phyloP scores from a whole-genome alignment of 1,139 yeast genomes.

The Scheffersomyces insectosa region DNA sequence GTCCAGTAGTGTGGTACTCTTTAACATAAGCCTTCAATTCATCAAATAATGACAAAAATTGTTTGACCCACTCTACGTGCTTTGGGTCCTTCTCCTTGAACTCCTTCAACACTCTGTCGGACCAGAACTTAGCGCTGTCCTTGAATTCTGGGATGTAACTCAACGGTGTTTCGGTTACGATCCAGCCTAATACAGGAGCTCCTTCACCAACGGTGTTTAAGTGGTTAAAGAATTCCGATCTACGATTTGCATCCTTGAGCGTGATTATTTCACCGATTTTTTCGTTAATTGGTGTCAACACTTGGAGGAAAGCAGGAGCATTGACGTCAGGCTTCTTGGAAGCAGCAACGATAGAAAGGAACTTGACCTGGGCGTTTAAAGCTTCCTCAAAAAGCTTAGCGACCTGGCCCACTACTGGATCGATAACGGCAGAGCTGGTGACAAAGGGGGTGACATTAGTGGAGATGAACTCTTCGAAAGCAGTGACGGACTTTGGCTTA shows the following conservation, averaged over 20 bases:
- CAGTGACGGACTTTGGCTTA: slow-evolving; percentile 46
- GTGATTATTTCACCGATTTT: slow-evolving; percentile 57
- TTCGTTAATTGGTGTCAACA: slow-evolving; percentile 70
- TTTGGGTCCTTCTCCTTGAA: slow-evolving; percentile 65
- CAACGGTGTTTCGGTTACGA: slow-evolving; percentile 69
- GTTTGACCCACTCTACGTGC: slow-evolving; percentile 81
- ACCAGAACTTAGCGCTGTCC: slow-evolving; percentile 93
- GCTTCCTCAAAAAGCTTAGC: slow-evolving; percentile 60
- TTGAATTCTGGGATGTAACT: slow-evolving; percentile 78
- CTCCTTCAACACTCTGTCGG: slow-evolving; percentile 86
- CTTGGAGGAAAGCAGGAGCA: slow-evolving; percentile 54
- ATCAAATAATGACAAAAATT: slow-evolving; percentile 62
- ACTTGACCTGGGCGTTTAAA: slow-evolving; percentile 55
- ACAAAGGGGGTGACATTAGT: slow-evolving; percentile 62
- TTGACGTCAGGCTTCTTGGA: slow-evolving; percentile 65
- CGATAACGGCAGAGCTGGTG: slow-evolving; percentile 56
- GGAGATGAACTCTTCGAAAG: slow-evolving; percentile 56
- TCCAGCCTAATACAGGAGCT: slow-evolving; percentile 89
- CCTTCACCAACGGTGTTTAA: slow-evolving; percentile 88
- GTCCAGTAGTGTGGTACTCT: slow-evolving; percentile 78
- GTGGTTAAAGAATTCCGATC: slow-evolving; percentile 64
- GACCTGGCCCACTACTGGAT: slow-evolving; percentile 62
- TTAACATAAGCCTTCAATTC: slow-evolving; percentile 72
- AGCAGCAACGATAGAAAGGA: slow-evolving; percentile 59
- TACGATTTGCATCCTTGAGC: slow-evolving; percentile 74